Conservation (phyloP, 1,284 basidiomycete genomes). For the Austropuccinia psidii region DNA sequence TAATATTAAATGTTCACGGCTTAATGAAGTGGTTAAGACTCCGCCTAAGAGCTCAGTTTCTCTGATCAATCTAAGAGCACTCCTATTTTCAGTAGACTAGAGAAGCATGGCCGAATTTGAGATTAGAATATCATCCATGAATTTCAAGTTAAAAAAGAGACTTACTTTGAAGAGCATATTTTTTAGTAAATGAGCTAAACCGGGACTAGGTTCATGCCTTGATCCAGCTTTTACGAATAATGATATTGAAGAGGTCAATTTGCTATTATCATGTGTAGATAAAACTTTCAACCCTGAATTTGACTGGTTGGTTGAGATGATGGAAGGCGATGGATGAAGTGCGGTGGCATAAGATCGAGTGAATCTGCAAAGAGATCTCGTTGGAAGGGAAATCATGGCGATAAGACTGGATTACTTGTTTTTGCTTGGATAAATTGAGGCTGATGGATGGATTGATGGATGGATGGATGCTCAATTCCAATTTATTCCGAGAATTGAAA, state of each 20-base stretch:
- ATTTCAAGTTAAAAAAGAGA: conserved; percentile 11
- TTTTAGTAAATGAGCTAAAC: conserved; percentile 83
- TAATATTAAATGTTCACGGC: conserved; percentile 81
- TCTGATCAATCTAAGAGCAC: conserved; percentile 80
- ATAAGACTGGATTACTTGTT: no score
- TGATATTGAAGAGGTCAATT: conserved; percentile 70
- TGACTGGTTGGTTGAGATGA: background rate
- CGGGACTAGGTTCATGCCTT: conserved; percentile 73
- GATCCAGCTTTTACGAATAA: conserved; percentile 84
- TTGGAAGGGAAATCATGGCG: background rate
- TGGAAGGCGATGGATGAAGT: background rate
- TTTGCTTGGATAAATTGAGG: no score
- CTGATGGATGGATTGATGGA: no score
- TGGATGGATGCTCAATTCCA: no score
- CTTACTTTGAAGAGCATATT: conserved; percentile 93
- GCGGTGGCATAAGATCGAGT: conserved; percentile 2
- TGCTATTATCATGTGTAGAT: conserved; percentile 66
- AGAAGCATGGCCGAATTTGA: background rate
- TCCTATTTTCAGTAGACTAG: conserved; percentile 72
- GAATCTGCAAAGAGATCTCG: background rate
- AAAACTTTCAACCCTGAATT: background rate
- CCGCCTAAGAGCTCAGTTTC: conserved; percentile 93
- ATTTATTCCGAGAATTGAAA: no score
- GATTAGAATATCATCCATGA: background rate
- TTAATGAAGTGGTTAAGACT: conserved; percentile 74